A percentile compares a stretch with the other conserved stretches of the same genome.
Evolutionary conservation across 163 green algal species (phyloP).

Genomic region (Scenedesmus sp.): DNA sequence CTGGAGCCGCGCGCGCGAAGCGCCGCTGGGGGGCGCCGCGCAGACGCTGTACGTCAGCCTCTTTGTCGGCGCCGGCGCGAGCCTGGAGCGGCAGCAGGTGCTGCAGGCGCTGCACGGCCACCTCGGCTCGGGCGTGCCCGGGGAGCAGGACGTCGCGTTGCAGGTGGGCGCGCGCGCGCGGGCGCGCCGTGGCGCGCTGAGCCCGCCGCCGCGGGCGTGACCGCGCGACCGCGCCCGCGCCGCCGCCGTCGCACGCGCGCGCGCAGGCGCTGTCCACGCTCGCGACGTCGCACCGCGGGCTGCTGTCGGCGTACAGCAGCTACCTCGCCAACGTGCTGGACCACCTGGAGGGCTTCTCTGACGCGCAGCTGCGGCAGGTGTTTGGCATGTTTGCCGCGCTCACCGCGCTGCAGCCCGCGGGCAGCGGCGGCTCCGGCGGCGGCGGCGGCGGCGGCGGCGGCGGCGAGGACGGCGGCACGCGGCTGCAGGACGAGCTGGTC

Average conservation of each 20-base stretch:
- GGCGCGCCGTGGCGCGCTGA: no score
- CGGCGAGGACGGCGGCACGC: background rate
- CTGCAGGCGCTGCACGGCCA: conserved; percentile 55
- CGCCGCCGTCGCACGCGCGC: no score
- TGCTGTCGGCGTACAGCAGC: conserved; percentile 44
- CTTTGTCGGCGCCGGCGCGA: conserved; percentile 23
- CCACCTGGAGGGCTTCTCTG: conserved; percentile 55
- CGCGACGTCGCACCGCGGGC: background rate
- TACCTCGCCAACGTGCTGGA: conserved; percentile 54
- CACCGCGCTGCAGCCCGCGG: conserved; percentile 18
- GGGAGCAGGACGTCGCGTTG: conserved; percentile 52
- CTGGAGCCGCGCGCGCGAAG: conserved; percentile 15
- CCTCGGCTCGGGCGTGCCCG: conserved; percentile 42
- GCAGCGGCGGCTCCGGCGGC: background rate
- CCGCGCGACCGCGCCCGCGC: no score
- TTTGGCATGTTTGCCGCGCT: conserved; percentile 49
- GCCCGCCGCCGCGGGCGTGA: no score
- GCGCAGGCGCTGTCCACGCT: conserved; percentile 20
- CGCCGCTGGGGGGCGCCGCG: conserved; percentile 33
- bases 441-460: background rate
- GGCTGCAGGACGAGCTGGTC: conserved; percentile 53
- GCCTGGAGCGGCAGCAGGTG: conserved; percentile 48
- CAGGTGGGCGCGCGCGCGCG: conserved; percentile 39
- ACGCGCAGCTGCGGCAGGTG: conserved; percentile 49
- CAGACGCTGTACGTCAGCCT: conserved; percentile 44